These are phyloP conservation scores for Pneumocystis carinii DNA, from an alignment of 1,139 yeast species.

Conservation along the genomic window DNA sequence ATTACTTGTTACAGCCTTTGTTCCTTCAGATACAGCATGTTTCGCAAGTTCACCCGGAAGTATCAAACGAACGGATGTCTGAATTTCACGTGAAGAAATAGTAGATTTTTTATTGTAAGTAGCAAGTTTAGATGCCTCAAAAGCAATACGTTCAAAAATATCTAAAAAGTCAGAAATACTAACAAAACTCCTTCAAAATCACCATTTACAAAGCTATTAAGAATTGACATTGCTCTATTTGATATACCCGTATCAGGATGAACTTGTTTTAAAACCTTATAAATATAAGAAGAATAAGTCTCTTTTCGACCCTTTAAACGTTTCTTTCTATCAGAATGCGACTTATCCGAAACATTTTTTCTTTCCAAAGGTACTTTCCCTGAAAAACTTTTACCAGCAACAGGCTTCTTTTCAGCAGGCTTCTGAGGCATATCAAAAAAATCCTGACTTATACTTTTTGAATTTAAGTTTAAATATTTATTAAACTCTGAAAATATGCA, in stretches of 20 bases:
- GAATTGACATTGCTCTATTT: slow-evolving; percentile 96
- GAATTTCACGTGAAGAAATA: slow-evolving; percentile 97
- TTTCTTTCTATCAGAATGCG: slow-evolving; percentile 59
- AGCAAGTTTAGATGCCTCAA: slow-evolving; percentile 98
- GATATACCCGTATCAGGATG: slow-evolving; percentile 94
- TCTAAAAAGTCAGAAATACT: slow-evolving; percentile 7
- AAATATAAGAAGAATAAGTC: slow-evolving; percentile 95
- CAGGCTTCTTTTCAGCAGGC: slow-evolving; percentile 49
- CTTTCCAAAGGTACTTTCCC: slow-evolving; percentile 95
- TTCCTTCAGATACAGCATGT: slow-evolving; percentile 98
- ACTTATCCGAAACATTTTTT: slow-evolving; percentile 88
- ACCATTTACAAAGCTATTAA: slow-evolving; percentile 97
- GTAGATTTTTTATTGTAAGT: slow-evolving; percentile 99
- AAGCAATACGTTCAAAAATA: slow-evolving; percentile 84
- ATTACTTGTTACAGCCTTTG: slow-evolving; percentile 89
- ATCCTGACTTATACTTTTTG: neutral
- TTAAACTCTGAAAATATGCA: neutral
- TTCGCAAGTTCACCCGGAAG: slow-evolving; percentile 99
- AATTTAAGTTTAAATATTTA: neutral
- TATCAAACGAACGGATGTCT: slow-evolving; percentile 97
- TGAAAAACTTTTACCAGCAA: slow-evolving; percentile 28
- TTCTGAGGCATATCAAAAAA: slow-evolving; percentile 69
- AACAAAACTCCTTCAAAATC: slow-evolving; percentile 25
- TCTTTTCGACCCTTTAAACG: slow-evolving; percentile 96
- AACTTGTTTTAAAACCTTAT: slow-evolving; percentile 95